These are phyloP conservation scores for Cryptosporidium meleagridis DNA, from an alignment of 169 alveolate genomes.

Conservation along the genomic window DNA sequence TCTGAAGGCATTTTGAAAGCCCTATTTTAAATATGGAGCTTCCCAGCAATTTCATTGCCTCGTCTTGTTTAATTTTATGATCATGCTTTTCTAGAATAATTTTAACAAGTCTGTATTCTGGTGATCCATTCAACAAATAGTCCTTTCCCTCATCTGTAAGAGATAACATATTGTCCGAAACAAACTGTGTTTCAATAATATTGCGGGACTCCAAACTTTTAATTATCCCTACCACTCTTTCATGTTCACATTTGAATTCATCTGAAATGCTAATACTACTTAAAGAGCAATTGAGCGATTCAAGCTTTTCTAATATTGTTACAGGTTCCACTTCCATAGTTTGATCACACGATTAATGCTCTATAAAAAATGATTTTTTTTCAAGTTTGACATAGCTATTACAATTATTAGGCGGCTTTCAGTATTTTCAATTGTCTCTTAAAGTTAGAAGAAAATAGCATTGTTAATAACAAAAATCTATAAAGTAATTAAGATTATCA, in stretches of 20 bases:
- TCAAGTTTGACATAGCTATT: background rate
- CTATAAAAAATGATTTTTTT: background rate
- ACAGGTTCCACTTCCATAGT: slow-evolving; percentile 42
- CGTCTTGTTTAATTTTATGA: slow-evolving; percentile 9
- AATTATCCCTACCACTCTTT: slow-evolving; percentile 81
- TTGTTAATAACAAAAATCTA: background rate
- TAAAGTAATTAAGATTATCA: too few relatives aligned
- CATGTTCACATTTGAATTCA: slow-evolving; percentile 79
- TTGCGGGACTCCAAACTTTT: slow-evolving; percentile 84
- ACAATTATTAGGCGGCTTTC: slow-evolving; percentile 4
- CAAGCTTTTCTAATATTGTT: slow-evolving; percentile 28
- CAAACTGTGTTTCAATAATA: slow-evolving; percentile 79
- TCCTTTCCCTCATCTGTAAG: slow-evolving; percentile 82
- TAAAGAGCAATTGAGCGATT: background rate
- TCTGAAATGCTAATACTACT: slow-evolving; percentile 40
- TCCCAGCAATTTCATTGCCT: slow-evolving; percentile 4
- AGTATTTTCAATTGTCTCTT: background rate
- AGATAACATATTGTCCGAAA: slow-evolving; percentile 71
- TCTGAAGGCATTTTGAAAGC: slow-evolving; percentile 58
- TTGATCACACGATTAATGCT: background rate
- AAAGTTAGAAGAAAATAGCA: background rate
- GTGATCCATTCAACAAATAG: slow-evolving; percentile 82
- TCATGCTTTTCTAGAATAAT: background rate
- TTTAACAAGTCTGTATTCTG: slow-evolving; percentile 81
- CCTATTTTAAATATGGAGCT: slow-evolving; percentile 52